A percentile compares a stretch with the other conserved stretches of the same genome.
Evolutionary conservation across 2,329 filamentous ascomycete genomes (phyloP).

Genomic region (Hymenoscyphus fraxineus): DNA sequence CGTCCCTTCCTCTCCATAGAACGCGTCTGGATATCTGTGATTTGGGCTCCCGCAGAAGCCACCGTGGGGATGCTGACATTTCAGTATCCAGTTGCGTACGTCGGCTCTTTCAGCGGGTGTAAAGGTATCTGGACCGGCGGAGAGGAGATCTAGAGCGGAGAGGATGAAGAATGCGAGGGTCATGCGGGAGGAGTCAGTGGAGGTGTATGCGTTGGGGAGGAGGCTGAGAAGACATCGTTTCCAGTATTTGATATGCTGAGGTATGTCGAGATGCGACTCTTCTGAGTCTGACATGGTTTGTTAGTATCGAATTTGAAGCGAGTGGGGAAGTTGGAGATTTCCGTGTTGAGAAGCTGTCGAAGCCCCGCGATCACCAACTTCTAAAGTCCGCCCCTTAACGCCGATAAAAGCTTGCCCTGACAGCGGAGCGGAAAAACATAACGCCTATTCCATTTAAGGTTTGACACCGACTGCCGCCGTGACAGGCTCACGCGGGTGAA

Average conservation of each 20-base stretch:
- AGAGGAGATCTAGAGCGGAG: constrained; percentile 78
- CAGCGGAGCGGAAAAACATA: constrained; percentile 8
- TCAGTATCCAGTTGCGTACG: constrained; percentile 74
- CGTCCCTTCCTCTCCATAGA: constrained; percentile 36
- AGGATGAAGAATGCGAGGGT: constrained; percentile 86
- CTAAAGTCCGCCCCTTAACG: too few species aligned
- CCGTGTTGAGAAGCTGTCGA: neutral
- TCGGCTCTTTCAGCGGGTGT: constrained; percentile 46
- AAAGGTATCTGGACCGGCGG: constrained; percentile 51
- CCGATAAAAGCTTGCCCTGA: constrained; percentile 5
- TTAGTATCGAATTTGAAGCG: neutral
- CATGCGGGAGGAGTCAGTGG: constrained; percentile 87
- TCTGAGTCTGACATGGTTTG: constrained; percentile 27
- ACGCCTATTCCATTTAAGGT: constrained; percentile 13
- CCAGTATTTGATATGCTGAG: constrained; percentile 86
- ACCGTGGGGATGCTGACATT: constrained; percentile 78
- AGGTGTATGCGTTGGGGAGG: constrained; percentile 78
- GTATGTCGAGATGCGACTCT: constrained; percentile 48
- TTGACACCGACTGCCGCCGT: neutral
- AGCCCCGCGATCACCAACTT: too few species aligned
- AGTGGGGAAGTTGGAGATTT: neutral
- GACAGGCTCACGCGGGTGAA: neutral
- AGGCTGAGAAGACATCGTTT: constrained; percentile 78
- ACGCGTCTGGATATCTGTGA: constrained; percentile 44
- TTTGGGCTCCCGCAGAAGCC: constrained; percentile 86